phyloP scores from a whole-genome alignment of 2,329 filamentous ascomycete species.

The Xylariaceae sp. region DNA sequence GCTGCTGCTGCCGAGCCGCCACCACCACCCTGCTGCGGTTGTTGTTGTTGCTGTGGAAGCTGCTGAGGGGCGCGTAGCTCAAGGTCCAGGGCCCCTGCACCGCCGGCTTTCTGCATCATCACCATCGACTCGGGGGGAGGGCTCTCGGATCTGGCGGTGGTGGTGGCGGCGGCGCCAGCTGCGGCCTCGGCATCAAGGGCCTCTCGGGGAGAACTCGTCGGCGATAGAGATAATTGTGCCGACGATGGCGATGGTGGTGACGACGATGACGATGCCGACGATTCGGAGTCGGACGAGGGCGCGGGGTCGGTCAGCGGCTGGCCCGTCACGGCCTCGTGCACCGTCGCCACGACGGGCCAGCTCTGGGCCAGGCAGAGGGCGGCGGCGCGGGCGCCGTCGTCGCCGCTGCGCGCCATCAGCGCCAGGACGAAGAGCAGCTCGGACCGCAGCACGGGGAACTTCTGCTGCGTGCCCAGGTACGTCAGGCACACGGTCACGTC shows the following conservation, averaged over 20 bases:
- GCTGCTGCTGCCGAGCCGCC: too few relatives aligned
- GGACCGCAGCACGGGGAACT: conserved; percentile 51
- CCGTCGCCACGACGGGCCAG: conserved; percentile 28
- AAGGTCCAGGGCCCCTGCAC: too few relatives aligned
- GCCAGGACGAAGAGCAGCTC: conserved; percentile 58
- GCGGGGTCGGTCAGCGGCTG: conserved; percentile 16
- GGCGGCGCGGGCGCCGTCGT: conserved; percentile 34
- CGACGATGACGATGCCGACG: too few relatives aligned
- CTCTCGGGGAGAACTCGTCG: not conserved
- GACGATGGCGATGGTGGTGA: not conserved
- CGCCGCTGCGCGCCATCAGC: conserved; percentile 47
- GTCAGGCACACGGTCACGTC: conserved; percentile 35
- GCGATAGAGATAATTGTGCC: not conserved
- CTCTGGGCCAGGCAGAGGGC: not conserved
- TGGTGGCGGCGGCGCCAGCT: too few relatives aligned
- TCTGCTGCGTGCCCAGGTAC: conserved; percentile 48
- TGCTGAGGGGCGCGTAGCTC: too few relatives aligned
- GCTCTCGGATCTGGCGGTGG: not conserved
- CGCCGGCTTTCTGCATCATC: too few relatives aligned
- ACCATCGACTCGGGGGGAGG: too few relatives aligned
- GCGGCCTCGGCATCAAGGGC: too few relatives aligned
- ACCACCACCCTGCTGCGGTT: too few relatives aligned
- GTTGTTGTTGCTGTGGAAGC: too few relatives aligned
- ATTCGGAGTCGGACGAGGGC: too few relatives aligned
- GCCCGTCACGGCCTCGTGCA: conserved; percentile 44